phyloP scores from a whole-genome alignment of 192 early-diverging fungal genomes.

The Borealophlyctis nickersoniae region DNA sequence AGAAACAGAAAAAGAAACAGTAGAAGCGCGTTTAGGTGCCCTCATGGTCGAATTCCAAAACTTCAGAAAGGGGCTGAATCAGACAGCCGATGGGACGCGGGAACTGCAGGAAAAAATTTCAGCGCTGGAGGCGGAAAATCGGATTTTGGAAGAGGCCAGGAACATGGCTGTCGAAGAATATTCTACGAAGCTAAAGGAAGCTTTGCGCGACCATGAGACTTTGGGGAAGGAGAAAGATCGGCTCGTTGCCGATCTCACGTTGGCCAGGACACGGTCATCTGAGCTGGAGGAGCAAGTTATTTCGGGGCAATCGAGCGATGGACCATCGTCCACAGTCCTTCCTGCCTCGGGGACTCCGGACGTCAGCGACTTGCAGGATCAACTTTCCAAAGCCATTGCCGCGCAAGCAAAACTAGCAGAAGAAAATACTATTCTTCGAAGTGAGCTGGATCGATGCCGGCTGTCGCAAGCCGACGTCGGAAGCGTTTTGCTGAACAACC shows the following conservation, averaged over 20 bases:
- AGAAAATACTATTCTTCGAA: slow-evolving; percentile 9
- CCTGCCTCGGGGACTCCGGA: too few species aligned
- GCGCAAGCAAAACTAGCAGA: not conserved
- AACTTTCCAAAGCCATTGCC: not conserved
- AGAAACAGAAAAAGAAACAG: not conserved
- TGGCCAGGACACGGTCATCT: not conserved
- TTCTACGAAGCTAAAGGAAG: not conserved
- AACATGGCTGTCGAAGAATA: not conserved
- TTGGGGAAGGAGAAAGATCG: not conserved
- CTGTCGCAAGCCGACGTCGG: slow-evolving; percentile 25
- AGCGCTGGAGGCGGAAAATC: not conserved
- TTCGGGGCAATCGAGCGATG: not conserved
- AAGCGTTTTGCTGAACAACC: slow-evolving; percentile 11
- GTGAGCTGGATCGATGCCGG: slow-evolving; percentile 14
- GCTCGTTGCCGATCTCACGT: not conserved
- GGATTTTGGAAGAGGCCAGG: not conserved
- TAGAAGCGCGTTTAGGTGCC: not conserved
- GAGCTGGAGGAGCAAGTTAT: too few species aligned
- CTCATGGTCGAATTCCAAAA: not conserved
- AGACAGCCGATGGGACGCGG: too few species aligned
- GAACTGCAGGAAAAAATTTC: too few species aligned
- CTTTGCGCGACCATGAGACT: not conserved
- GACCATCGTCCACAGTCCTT: too few species aligned
- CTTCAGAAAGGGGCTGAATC: too few species aligned
- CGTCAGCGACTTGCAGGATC: not conserved